Evolutionary conservation across 805 yeast species (phyloP), one percentile per base, ranked within the genome.

Genomic region (Kodamaea jinghongensis): DNA sequence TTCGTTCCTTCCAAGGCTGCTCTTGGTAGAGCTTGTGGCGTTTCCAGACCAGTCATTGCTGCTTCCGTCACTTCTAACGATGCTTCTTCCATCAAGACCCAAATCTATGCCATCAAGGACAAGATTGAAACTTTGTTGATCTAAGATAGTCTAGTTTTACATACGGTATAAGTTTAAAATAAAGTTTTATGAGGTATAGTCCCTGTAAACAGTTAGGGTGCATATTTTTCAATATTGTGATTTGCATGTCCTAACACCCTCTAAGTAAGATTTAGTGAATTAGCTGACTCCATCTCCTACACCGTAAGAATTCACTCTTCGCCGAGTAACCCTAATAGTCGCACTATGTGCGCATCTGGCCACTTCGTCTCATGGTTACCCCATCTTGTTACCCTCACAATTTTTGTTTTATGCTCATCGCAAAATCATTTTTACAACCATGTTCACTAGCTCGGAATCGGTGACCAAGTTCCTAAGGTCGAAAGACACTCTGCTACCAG

Each of bases 1-100:
- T 93, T 93, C 55, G 98, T 93, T 52, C 97, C 99, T 54, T 89
- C 97, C 56, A 91, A 93, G 79, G 82, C 93, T 62, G 99, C 99
- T 49, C 78, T 93, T 59, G 99, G 99, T 70, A 87, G 99, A 78
- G 98, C 99, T 60, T 93, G 99, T 76, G 99, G 99, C 75, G 99
- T 93, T 49, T 88, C 98, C 42, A 86, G 99, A 80, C 97, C 98
- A 53, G 99, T 93, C 46, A 91, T 93, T 66, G 96, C 99, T 63
- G 97, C 97, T 50, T 85, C 96, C 49, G 93, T 93, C 65, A 93
- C 99, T 66, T 81, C 98, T 54, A 93, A 93, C 75, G 99, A 93
- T 64, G 96, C 96, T 60, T 89, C 97, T 56, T 86, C 96, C 61
- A 86, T 93, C 76, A 89, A 89, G 80, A 87, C 76, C 79, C 98